Conservation (phyloP, 768 basidiomycete species). For the Russula foetens region DNA sequence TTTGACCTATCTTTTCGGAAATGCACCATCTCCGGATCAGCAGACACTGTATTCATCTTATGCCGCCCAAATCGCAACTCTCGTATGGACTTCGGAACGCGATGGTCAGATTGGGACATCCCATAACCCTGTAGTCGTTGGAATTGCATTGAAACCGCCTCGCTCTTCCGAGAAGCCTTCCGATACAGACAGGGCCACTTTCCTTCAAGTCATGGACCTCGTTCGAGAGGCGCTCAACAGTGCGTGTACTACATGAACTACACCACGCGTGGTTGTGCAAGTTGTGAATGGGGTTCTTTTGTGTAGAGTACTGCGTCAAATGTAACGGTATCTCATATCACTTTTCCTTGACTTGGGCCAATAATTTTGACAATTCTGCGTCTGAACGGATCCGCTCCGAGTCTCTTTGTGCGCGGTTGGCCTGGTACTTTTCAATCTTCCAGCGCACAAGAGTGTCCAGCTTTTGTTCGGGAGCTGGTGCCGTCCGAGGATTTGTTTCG, state of each 20-base stretch:
- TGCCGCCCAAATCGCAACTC: constrained; percentile 77
- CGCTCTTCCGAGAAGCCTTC: constrained; percentile 74
- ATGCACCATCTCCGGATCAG: constrained; percentile 56
- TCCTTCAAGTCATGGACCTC: constrained; percentile 38
- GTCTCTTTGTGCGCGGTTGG: constrained; percentile 1
- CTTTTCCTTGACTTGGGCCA: constrained; percentile 7
- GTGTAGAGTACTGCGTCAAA: background rate
- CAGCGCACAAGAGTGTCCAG: constrained; percentile 49
- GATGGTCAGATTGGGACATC: constrained; percentile 26
- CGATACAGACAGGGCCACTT: constrained; percentile 26
- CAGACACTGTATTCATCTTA: constrained; percentile 74
- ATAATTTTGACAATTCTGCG: constrained; percentile 4
- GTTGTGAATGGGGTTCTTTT: background rate
- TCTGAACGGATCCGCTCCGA: constrained; percentile 20
- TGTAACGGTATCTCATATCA: background rate
- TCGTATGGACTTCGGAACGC: constrained; percentile 60
- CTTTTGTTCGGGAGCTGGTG: constrained; percentile 45
- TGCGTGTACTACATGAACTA: background rate
- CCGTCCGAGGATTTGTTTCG: constrained; percentile 73
- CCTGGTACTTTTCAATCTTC: constrained; percentile 49
- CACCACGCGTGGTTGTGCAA: background rate
- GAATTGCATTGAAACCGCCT: constrained; percentile 35
- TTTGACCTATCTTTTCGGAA: constrained; percentile 74
- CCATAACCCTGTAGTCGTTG: constrained; percentile 14
- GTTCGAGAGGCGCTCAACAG: constrained; percentile 27